Evolutionary conservation across 2,329 filamentous ascomycete species (phyloP), one percentile per base, ranked within the genome.

Genomic region (Bertia moriformis): DNA sequence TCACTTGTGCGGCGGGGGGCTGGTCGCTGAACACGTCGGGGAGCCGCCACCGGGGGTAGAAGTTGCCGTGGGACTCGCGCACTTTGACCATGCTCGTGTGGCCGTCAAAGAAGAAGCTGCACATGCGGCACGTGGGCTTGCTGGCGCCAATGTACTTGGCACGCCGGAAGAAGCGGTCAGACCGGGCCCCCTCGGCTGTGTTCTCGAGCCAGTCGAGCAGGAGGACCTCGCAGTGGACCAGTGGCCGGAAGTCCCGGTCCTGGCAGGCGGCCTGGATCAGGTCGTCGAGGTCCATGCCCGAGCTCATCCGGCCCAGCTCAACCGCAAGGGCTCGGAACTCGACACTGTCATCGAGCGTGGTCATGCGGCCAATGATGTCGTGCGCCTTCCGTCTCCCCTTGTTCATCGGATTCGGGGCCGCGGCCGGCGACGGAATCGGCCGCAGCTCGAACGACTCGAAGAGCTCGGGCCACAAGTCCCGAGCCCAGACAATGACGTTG

Each of bases 61-160:
- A n/a, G 22, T 27, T 27, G 22, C n/a, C n/a, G 22, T 27, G 22
- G n/a, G 22, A 27, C 7, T 27, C 22, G 22, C 22, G 22, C 22
- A 27, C 22, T 7, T n/a, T 7, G 7, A 27, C 22, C 7, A 7
- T n/a, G 22, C 22, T 27, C n/a, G 7, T 27, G 22, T 10, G 7
- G 22, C n/a, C 7, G 22, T 7, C n/a, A n/a, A 27, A 27, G 22
- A 10, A 27, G 7, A 7, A 10, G 7, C 7, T n/a, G 22, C 22
- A 27, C 7, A 27, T 7, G 7, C 22, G 22, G 22, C 22, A 27
- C n/a, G 39, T 46, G 1, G 47, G 48, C 37, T 51, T 51, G 45
- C 48, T 50, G 13, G 38, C 38, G 7, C 48, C 48, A 18, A 51
- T 49, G 38, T 47, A 51, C 14, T 41, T 44, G 42, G 44, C 47